Base-by-base conservation (phyloP, 1,284 basidiomycete species). In the Ustilago cynodontis region DNA sequence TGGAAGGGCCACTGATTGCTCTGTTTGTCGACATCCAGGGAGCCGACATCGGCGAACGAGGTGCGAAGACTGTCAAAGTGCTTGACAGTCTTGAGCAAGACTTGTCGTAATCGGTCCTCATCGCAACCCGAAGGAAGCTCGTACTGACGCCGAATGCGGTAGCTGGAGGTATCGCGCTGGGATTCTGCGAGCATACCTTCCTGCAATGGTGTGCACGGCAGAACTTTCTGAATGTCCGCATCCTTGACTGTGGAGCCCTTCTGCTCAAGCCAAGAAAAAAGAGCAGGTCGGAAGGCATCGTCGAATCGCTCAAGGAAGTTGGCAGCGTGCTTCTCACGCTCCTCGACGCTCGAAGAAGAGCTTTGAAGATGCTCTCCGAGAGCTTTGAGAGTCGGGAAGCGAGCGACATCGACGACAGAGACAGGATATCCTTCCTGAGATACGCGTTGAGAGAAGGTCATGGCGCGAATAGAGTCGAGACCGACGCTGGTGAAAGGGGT, bases 401-500 rank as follows among this genome's bases (percentile, higher is more conserved):
- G 69, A 16, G 82, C 63, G 20, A 87, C 79, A 39, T 86, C 85
- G 3, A 83, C 71, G 18, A 86, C 86, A 24, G 85, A 80, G 13
- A 84, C 71, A 8, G 71, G 29, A 41, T 80, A 66, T 14, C 82
- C 82, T 4, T 70, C 71, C 10, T 72, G 58, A 31, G 71, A 68
- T 13, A 85, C 71, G 33, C 69, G 59, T 41, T 76, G 71, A 7
- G 81, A 70, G 62, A 87, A 80, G 13, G 69, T 68, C 73, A 86
- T 85, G 29, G 86, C 82, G 5, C 84, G 77, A 51, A 85, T 80
- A 13, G 84, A 86, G 53, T 85, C 82, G 39, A 86, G 72, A 18
- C 84, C 84, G 6, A 86, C 74, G 43, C 77, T 75, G 6, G 84
- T 74, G 45, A 86, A 78, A 3, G 80, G 78, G 13, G 82, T 82